Base-by-base conservation (phyloP, 2,329 filamentous ascomycete species). In the Calonectria pseudoturangicola region DNA sequence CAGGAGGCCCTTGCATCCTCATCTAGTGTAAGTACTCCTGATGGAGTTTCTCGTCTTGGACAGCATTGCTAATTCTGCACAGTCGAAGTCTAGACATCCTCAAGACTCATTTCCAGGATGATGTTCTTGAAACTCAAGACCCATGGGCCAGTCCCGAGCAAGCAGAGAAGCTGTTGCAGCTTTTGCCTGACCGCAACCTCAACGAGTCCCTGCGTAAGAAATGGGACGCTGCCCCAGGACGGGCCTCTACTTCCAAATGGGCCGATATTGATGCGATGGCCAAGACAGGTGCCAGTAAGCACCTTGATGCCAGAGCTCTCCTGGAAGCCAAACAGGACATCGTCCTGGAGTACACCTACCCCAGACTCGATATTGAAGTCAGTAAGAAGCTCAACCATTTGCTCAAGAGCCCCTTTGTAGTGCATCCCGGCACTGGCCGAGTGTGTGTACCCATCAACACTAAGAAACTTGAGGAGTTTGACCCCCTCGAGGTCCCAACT, bases 301-400 rank as follows among this genome's bases (percentile, higher is more conserved):
- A 89, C 12, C 89, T 98, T n/a, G 93, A 97, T 77, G 84, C 92
- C 0, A 91, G 89, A 74, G 91, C 93, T 2, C 89, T 99, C 15
- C 89, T 93, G 10, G 95, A 98, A 80, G 95, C 95, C 27, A 98
- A 98, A 85, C 95, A 98, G 83, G 97, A 98, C 82, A 94, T 99
- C 74, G 93, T 98, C 4, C 91, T 99, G 36, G 97, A 99, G 85
- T 98, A 99, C 86, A 98, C 97, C 8, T 99, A 99, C 84, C 97
- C 97, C 3, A 93, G 97, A 47, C 93, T 99, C 68, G 97, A 99
- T 88, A 96, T 97, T 74, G 95, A 98, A 84, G 97, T 99, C 82
- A 97, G 94, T 82, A 98, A 98, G 88, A 98, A 98, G 83, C 91
- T 98, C 70, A 98, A 98, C 86, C 97, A 99, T 89, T 91, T 99